Evolutionary conservation across 768 basidiomycete species (phyloP), one percentile per base, ranked within the genome.

Genomic region (Lepiota venenata): DNA sequence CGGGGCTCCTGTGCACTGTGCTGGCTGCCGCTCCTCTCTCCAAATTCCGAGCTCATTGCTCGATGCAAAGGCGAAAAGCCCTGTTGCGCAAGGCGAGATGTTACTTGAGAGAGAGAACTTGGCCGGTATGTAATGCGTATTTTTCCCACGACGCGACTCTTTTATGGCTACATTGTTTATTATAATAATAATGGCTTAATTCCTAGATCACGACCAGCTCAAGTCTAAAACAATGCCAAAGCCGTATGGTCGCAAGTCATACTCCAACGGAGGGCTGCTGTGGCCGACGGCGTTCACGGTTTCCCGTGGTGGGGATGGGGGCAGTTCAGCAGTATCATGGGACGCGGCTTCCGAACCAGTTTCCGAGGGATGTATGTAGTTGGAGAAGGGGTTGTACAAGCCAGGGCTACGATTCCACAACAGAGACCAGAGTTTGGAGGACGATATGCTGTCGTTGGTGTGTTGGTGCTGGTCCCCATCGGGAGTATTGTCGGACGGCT

Each of bases 141-240:
- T 55, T 42, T 55, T 55, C 53, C 53, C 53, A 55, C 53, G 53
- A 55, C 27, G 32, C 39, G 15, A 40, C 25, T 43, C 29, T 18
- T 44, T 38, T 54, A 47, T 47, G 52, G 25, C 45, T 54, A 54
- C 45, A 47, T 38, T 55, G 48, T 47, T 42, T 25, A 25, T 25
- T 25, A 25, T 6, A 36, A 32, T 40, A 43, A 43, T 16, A 43
- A 41, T 27, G 11, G 37, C 11, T 43, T 18, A 39, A n/a, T n/a
- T n/a, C 55, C 40, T 25, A 25, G 25, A 63, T 52, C 57, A 55
- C 9, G 63, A 76, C 89, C 88, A 91, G 45, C 84, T 75, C 64
- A 92, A 82, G 65, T 93, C 91, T 40, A 93, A 54, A 37, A 91
- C 72, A 54, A 92, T 70, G 40, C 81, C 83, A 41, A 93, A 71